Conservation (phyloP, 139 green algal species). For the Picochlorum sp. region DNA sequence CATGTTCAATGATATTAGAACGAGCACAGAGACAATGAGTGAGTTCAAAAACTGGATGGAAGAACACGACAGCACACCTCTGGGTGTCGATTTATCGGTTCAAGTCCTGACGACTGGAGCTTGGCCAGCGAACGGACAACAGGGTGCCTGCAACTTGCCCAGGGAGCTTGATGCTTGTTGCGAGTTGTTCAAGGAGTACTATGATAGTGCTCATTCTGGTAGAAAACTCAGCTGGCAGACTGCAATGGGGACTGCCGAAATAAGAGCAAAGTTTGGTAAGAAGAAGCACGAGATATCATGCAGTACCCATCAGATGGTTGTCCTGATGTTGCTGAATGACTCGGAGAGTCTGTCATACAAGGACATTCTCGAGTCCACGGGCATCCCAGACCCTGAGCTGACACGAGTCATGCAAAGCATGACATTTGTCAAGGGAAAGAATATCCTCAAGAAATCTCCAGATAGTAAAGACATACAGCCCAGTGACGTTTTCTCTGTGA, state of each 20-base stretch:
- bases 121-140: conserved; percentile 58
- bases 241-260: conserved; percentile 89
- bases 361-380: conserved; percentile 61
- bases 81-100: conserved; percentile 70
- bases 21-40: conserved; percentile 67
- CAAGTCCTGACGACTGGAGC: conserved; percentile 92
- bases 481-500: conserved; percentile 81
- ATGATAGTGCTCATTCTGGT: conserved; percentile 50
- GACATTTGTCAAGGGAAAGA: conserved; percentile 85
- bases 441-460: conserved; percentile 83
- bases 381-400: conserved; percentile 76
- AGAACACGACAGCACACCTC: conserved; percentile 20
- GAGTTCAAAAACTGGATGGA: conserved; percentile 60
- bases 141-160: conserved; percentile 70
- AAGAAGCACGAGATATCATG: conserved; percentile 83
- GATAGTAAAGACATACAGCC: conserved; percentile 75
- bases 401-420: conserved; percentile 83
- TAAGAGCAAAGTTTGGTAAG: conserved; percentile 61
- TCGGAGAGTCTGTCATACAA: conserved; percentile 45
- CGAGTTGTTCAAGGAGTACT: conserved; percentile 76
- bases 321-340: conserved; percentile 96
- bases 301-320: conserved; percentile 82
- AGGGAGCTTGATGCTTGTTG: conserved; percentile 64
- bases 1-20: conserved; percentile 99
- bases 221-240: conserved; percentile 93